Percentiles rank a stretch among this genome's conserved stretches.
phyloP scores from a whole-genome alignment of 441 rosid genomes.

The Gossypium gossypioides region DNA sequence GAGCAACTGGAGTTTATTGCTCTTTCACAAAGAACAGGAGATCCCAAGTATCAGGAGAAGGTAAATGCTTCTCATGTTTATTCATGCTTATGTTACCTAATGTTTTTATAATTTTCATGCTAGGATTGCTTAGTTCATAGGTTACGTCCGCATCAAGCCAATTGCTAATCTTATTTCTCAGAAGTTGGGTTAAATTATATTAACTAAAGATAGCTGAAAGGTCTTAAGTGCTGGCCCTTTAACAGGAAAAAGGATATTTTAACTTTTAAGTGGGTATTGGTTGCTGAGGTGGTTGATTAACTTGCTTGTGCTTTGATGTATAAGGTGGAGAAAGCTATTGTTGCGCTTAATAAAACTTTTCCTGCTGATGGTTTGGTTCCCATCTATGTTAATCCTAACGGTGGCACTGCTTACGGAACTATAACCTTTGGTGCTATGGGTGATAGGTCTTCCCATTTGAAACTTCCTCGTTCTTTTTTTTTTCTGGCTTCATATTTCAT shows the following conservation, averaged over 20 bases:
- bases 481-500: background rate
- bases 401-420: slow-evolving; percentile 49
- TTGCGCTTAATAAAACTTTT: slow-evolving; percentile 55
- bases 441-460: slow-evolving; percentile 53
- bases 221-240: background rate
- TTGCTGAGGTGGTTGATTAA: background rate
- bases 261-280: background rate
- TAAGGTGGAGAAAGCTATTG: slow-evolving; percentile 81
- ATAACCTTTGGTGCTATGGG: slow-evolving; percentile 99
- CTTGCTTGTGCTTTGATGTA: background rate
- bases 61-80: slow-evolving; percentile 25
- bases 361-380: slow-evolving; percentile 95
- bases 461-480: background rate
- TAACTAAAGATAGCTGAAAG: background rate
- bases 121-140: background rate
- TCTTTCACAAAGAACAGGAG: slow-evolving; percentile 96
- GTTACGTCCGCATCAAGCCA: background rate
- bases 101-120: background rate
- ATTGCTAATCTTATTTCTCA: background rate
- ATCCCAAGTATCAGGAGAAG: slow-evolving; percentile 90
- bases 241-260: background rate
- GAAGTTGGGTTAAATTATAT: background rate
- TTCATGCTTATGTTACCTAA: background rate
- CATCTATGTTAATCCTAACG: slow-evolving; percentile 64
- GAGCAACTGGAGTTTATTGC: slow-evolving; percentile 97